Conservation (phyloP, 345 rosid species). For the Syzygium grande region DNA sequence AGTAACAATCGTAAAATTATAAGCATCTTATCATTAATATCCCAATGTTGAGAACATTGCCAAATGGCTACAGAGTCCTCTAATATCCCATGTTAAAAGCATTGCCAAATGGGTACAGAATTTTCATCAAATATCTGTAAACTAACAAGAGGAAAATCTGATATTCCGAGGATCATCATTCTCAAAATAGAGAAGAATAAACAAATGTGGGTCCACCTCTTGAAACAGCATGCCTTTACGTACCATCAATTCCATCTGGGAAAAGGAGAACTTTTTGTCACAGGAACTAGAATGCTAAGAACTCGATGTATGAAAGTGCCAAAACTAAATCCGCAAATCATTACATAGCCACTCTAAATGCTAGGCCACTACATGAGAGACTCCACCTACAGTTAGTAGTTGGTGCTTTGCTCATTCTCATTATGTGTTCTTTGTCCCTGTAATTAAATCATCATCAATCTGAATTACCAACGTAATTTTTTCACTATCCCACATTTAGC, state of each 20-base stretch:
- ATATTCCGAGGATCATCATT: neutral
- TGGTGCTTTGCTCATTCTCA: neutral
- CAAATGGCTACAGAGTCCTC: neutral
- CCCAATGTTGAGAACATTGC: neutral
- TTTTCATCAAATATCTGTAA: neutral
- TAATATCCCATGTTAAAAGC: neutral
- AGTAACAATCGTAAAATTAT: neutral
- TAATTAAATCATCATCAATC: neutral
- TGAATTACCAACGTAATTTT: neutral
- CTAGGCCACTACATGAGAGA: neutral
- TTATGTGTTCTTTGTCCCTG: neutral
- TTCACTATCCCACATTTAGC: neutral
- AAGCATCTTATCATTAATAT: neutral
- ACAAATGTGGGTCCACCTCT: constrained; percentile 62
- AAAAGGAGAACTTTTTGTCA: constrained; percentile 45
- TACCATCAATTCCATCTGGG: constrained; percentile 96
- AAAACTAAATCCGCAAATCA: neutral
- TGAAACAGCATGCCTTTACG: constrained; percentile 80
- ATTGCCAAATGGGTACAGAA: neutral
- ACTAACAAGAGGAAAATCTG: neutral
- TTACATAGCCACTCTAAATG: neutral
- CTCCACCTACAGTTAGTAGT: neutral
- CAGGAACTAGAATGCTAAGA: neutral
- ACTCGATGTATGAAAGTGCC: neutral
- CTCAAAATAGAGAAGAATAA: constrained; percentile 12